phyloP scores from a whole-genome alignment of 2,329 filamentous ascomycete genomes.

The Fusarium chlamydosporum region DNA sequence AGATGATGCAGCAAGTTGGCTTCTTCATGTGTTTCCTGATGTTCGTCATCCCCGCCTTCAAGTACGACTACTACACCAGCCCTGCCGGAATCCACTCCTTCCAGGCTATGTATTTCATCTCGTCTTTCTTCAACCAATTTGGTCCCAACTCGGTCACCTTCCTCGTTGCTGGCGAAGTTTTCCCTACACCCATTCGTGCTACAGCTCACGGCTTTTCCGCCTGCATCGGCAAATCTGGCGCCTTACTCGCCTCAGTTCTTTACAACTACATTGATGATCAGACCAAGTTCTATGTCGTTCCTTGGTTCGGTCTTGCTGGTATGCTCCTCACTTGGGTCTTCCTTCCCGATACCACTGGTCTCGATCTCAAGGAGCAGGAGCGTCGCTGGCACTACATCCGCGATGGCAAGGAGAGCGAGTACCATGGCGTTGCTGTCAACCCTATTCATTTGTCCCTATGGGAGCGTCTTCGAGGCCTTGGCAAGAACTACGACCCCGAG shows the following conservation, averaged over 20 bases:
- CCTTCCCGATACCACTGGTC: slow-evolving; percentile 95
- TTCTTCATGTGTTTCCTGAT: slow-evolving; percentile 95
- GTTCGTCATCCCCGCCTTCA: slow-evolving; percentile 92
- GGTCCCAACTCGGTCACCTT: slow-evolving; percentile 97
- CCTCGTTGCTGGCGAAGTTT: slow-evolving; percentile 96
- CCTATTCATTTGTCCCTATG: slow-evolving; percentile 88
- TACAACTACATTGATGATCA: slow-evolving; percentile 94
- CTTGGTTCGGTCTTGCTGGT: slow-evolving; percentile 93
- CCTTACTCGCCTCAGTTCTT: slow-evolving; percentile 86
- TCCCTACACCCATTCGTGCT: slow-evolving; percentile 91
- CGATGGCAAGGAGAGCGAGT: slow-evolving; percentile 80
- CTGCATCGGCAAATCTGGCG: slow-evolving; percentile 88
- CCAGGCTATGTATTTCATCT: slow-evolving; percentile 98
- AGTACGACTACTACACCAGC: slow-evolving; percentile 85
- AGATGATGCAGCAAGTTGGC: slow-evolving; percentile 95
- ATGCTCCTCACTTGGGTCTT: slow-evolving; percentile 87
- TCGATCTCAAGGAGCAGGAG: slow-evolving; percentile 97
- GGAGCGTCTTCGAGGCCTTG: slow-evolving; percentile 83
- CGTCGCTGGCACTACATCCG: slow-evolving; percentile 92
- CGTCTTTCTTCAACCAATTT: slow-evolving; percentile 99
- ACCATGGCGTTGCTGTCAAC: slow-evolving; percentile 94
- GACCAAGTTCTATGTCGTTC: slow-evolving; percentile 90
- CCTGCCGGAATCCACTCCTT: slow-evolving; percentile 83
- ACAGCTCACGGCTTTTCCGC: slow-evolving; percentile 96
- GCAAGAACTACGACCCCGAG: slow-evolving; percentile 86